Base-by-base conservation (phyloP, 148 eudicot species). In the Rhododendron ovatum region DNA sequence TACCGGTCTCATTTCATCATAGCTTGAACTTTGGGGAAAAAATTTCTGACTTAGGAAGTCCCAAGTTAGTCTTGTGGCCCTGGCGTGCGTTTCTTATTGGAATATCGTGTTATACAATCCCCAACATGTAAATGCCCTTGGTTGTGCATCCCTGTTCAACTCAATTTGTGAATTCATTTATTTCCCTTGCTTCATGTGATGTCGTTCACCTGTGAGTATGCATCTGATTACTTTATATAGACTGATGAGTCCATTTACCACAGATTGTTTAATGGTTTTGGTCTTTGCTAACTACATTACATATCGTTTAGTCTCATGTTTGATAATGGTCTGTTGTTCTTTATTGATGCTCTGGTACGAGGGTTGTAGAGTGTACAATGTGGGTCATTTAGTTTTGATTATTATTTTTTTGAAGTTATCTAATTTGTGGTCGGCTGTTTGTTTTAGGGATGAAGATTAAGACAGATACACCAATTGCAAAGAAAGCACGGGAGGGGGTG, bases 401-500 rank as follows among this genome's bases (percentile, higher is more conserved):
- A 0, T 35, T 24, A 6, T 2, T 15, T 53, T 33, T 73, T 55
- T 63, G n/a, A 20, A 61, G 37, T 78, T 61, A 28, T 47, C 24
- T 76, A 50, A 63, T 88, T 82, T 63, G 47, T 82, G 51, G 69
- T 55, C 2, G 55, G 14, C 9, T 67, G 15, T 76, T 87, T 2
- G 30, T 61, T 82, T 74, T 87, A 98, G 99, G 99, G 71, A 98
- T 98, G 99, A 98, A 98, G 90, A 98, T 98, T 13, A 98, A 98
- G 91, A 98, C 99, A 0, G 98, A 98, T 83, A 95, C 99, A 18
- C 99, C 98, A 26, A 47, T 97, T 81, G 99, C 99, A 73, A 95
- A 97, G 91, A 97, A 97, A 92, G 99, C 99, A 41, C 88, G 99
- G 20, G 99, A 98, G 87, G 99, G 99, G 48, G 99, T 97, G 84